Evolutionary conservation across 768 basidiomycete genomes (phyloP).

Genomic region (Calocera cornea): DNA sequence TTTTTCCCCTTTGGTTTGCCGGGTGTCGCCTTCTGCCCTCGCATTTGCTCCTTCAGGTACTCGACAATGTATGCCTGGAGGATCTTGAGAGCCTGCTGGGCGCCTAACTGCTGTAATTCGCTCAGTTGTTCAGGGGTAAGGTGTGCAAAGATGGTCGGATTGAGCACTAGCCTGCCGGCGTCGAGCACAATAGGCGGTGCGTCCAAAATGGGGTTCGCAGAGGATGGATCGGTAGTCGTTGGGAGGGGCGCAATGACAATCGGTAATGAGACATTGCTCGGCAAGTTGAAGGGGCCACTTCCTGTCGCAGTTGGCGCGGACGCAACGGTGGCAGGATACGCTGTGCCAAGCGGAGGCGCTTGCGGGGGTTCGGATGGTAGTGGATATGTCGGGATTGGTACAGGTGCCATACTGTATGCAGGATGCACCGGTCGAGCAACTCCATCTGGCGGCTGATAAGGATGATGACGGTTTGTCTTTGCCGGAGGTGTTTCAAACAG

Average conservation of each 20-base stretch:
- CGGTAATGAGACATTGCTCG: slow-evolving; percentile 54
- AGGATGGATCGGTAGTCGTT: slow-evolving; percentile 38
- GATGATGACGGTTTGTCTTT: not conserved
- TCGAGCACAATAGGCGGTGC: slow-evolving; percentile 64
- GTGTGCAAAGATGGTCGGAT: slow-evolving; percentile 71
- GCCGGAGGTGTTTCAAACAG: not conserved
- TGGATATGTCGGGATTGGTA: not conserved
- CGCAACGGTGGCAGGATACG: slow-evolving; percentile 14
- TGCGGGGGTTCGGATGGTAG: slow-evolving; percentile 5
- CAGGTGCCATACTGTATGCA: not conserved
- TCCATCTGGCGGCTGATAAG: not conserved
- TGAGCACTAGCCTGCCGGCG: slow-evolving; percentile 69
- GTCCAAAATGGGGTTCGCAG: slow-evolving; percentile 31
- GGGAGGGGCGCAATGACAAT: slow-evolving; percentile 57
- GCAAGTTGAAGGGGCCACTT: slow-evolving; percentile 16
- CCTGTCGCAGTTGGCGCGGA: slow-evolving; percentile 5
- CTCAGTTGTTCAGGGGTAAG: slow-evolving; percentile 58
- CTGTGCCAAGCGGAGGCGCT: slow-evolving; percentile 16
- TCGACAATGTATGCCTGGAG: slow-evolving; percentile 76
- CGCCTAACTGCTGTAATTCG: slow-evolving; percentile 66
- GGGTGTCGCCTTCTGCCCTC: slow-evolving; percentile 24
- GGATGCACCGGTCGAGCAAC: not conserved
- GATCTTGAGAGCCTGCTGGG: slow-evolving; percentile 65
- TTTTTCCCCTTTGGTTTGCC: slow-evolving; percentile 3
- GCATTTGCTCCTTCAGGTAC: slow-evolving; percentile 62